Evolutionary conservation across 2,329 filamentous ascomycete genomes (phyloP).

Genomic region (Sarocladium brachiariae): DNA sequence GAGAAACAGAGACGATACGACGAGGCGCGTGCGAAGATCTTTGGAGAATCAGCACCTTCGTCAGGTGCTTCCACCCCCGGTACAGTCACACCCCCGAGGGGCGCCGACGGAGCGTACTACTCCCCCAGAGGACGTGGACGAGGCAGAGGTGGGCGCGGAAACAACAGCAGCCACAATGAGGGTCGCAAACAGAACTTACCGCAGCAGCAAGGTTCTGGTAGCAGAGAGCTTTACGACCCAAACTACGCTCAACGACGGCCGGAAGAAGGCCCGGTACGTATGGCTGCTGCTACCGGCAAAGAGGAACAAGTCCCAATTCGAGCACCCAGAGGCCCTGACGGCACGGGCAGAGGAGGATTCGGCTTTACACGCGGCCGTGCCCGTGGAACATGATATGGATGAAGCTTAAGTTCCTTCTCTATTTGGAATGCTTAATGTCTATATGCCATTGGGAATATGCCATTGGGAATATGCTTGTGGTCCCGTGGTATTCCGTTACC

Average conservation of each 20-base stretch:
- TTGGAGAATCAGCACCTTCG: constrained; percentile 55
- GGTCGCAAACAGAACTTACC: constrained; percentile 22
- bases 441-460: too few relatives aligned
- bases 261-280: constrained; percentile 31
- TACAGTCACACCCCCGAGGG: constrained; percentile 49
- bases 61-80: constrained; percentile 58
- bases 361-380: constrained; percentile 63
- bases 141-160: constrained; percentile 24
- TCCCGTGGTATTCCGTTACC: constrained; percentile 51
- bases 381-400: constrained; percentile 25
- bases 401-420: constrained; percentile 13
- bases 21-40: constrained; percentile 79
- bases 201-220: constrained; percentile 21
- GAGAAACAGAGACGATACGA: constrained; percentile 90
- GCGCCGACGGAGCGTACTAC: constrained; percentile 21
- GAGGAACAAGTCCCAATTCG: constrained; percentile 65
- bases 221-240: constrained; percentile 70
- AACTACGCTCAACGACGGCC: constrained; percentile 56
- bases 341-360: constrained; percentile 69
- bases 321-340: constrained; percentile 70
- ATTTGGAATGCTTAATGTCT: constrained; percentile 7
- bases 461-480: not conserved
- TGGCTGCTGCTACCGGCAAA: constrained; percentile 37
- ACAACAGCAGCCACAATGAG: constrained; percentile 16
- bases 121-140: constrained; percentile 38